These are phyloP conservation scores for Populus hybrid DNA, from an alignment of 441 rosid genomes.

Conservation along the genomic window DNA sequence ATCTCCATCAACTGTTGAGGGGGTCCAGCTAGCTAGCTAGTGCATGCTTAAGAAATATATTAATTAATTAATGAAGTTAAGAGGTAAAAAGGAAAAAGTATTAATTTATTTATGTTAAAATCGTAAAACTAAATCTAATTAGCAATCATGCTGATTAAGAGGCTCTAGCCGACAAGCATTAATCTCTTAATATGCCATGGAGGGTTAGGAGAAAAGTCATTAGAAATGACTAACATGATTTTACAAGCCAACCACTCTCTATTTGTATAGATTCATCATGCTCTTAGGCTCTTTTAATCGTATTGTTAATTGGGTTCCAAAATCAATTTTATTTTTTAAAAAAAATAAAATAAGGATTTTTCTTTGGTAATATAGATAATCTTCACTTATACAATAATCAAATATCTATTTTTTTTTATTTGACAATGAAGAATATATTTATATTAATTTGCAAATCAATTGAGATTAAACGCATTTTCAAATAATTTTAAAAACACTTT, in stretches of 20 bases:
- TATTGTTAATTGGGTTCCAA: too few relatives aligned
- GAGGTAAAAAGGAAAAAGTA: neutral
- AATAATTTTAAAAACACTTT: too few relatives aligned
- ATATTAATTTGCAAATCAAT: too few relatives aligned
- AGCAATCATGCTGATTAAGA: conserved; percentile 3
- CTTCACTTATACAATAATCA: too few relatives aligned
- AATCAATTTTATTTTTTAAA: too few relatives aligned
- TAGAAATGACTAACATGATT: neutral
- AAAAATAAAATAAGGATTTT: too few relatives aligned
- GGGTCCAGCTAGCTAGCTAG: neutral
- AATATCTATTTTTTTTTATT: too few relatives aligned
- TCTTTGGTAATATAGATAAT: too few relatives aligned
- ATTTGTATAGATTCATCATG: neutral
- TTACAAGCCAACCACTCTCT: neutral
- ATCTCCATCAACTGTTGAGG: neutral
- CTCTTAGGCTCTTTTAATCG: too few relatives aligned
- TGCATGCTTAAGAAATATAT: neutral
- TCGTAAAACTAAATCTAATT: neutral
- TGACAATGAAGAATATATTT: too few relatives aligned
- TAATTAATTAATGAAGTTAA: neutral
- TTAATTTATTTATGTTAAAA: neutral
- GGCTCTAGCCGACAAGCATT: neutral
- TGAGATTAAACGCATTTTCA: too few relatives aligned
- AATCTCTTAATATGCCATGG: neutral
- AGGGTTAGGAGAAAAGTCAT: neutral